A percentile compares a stretch with the other conserved stretches of the same genome.
These are phyloP conservation scores for Aspergillus versicolor DNA, from an alignment of 2,329 filamentous ascomycete genomes.

Conservation along the genomic window DNA sequence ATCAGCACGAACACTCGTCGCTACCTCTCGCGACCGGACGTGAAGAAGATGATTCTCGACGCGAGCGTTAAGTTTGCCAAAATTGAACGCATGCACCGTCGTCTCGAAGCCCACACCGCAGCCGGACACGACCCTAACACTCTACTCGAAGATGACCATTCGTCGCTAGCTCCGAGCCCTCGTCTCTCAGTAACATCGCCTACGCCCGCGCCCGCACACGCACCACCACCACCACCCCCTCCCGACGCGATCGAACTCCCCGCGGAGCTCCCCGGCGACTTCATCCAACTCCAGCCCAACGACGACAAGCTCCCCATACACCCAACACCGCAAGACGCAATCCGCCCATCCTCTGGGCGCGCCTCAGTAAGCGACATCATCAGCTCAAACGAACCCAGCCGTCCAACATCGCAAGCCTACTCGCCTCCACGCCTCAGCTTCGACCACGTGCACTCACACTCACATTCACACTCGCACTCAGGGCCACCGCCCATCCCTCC, in stretches of 20 bases:
- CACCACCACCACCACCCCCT: constrained; percentile 14
- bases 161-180: constrained; percentile 12
- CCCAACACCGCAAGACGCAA: constrained; percentile 29
- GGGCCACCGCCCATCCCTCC: constrained; percentile 70
- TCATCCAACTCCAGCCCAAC: constrained; percentile 34
- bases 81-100: constrained; percentile 72
- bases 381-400: constrained; percentile 34
- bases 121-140: constrained; percentile 29
- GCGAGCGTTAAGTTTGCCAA: constrained; percentile 79
- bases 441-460: constrained; percentile 26
- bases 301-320: constrained; percentile 31
- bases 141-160: constrained; percentile 31
- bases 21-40: constrained; percentile 71
- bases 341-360: constrained; percentile 24
- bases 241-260: constrained; percentile 59
- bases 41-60: constrained; percentile 74
- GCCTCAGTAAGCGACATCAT: constrained; percentile 27
- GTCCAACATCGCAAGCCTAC: constrained; percentile 26
- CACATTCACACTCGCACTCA: constrained; percentile 14
- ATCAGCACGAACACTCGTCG: constrained; percentile 89
- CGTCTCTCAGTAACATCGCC: constrained; percentile 10
- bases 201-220: background rate
- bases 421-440: constrained; percentile 35
- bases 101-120: constrained; percentile 57
- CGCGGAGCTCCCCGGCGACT: constrained; percentile 48